Percentiles rank a stretch among this genome's conserved stretches.
These are phyloP conservation scores for Mariannaea elegans DNA, from an alignment of 2,329 filamentous ascomycete genomes.

Conservation along the genomic window DNA sequence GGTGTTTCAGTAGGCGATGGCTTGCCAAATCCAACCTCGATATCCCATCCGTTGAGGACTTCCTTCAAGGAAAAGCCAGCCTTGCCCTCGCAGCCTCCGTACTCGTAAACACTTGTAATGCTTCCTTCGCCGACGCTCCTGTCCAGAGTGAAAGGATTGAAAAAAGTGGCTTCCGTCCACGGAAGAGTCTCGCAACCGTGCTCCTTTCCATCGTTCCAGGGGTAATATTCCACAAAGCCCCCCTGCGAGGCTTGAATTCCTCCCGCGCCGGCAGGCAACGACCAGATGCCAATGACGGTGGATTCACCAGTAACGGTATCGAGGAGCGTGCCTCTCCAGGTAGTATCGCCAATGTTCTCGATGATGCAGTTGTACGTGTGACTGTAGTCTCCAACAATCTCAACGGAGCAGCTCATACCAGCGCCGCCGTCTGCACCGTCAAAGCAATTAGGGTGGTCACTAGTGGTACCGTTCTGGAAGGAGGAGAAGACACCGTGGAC, in stretches of 20 bases:
- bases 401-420: conserved; percentile 33
- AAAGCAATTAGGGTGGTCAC: conserved; percentile 31
- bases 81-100: conserved; percentile 28
- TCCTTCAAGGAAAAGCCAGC: conserved; percentile 7
- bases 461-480: conserved; percentile 28
- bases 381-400: conserved; percentile 26
- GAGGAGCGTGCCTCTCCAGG: conserved; percentile 36
- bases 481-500: conserved; percentile 36
- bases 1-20: too few relatives aligned
- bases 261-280: conserved; percentile 25
- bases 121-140: conserved; percentile 18
- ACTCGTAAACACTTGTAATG: conserved; percentile 27
- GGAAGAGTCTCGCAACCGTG: conserved; percentile 29
- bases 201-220: conserved; percentile 24
- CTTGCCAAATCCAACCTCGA: conserved; percentile 26
- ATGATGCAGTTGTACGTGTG: conserved; percentile 32
- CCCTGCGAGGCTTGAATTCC: conserved; percentile 19
- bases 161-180: conserved; percentile 25
- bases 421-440: conserved; percentile 39
- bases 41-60: conserved; percentile 8
- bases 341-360: conserved; percentile 23
- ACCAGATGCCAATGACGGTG: conserved; percentile 31
- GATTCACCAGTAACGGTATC: conserved; percentile 19
- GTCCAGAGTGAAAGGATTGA: conserved; percentile 24
- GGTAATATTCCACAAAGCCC: conserved; percentile 38